Percentiles rank a stretch among this genome's conserved stretches.
These are phyloP conservation scores for Prosopis cineraria DNA, from an alignment of 306 rosid genomes.

Conservation along the genomic window DNA sequence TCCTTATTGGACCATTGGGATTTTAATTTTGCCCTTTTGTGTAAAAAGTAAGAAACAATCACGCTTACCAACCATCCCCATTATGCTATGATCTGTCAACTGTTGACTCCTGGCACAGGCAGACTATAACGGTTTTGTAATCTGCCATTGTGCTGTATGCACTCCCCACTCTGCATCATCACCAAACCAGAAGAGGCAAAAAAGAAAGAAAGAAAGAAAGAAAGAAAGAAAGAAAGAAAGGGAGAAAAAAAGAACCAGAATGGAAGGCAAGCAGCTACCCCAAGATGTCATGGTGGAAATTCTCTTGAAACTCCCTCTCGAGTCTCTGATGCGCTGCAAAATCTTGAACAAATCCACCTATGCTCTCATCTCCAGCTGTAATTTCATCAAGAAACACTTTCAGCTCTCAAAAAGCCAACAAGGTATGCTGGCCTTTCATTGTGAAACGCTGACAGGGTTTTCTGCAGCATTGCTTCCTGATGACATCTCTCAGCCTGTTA, in stretches of 20 bases:
- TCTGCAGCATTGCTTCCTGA: neutral
- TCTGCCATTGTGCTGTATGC: neutral
- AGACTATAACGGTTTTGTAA: neutral
- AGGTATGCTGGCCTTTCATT: neutral
- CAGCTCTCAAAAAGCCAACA: neutral
- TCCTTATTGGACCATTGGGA: neutral
- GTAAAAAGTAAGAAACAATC: neutral
- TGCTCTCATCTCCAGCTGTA: neutral
- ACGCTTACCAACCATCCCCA: neutral
- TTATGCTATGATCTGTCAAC: neutral
- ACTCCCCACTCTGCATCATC: neutral
- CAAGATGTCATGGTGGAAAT: neutral
- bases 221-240: no score
- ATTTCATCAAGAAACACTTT: neutral
- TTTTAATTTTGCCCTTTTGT: neutral
- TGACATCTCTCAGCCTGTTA: neutral
- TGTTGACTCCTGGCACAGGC: neutral
- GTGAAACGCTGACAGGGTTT: neutral
- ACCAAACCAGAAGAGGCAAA: neutral
- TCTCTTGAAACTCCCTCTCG: neutral
- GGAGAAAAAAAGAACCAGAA: no score
- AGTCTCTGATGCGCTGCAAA: constrained; percentile 1
- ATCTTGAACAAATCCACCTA: neutral
- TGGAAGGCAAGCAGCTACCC: neutral
- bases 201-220: no score